Evolutionary conservation across 2,329 filamentous ascomycete species (phyloP).

Genomic region (Cryphonectria radicalis): DNA sequence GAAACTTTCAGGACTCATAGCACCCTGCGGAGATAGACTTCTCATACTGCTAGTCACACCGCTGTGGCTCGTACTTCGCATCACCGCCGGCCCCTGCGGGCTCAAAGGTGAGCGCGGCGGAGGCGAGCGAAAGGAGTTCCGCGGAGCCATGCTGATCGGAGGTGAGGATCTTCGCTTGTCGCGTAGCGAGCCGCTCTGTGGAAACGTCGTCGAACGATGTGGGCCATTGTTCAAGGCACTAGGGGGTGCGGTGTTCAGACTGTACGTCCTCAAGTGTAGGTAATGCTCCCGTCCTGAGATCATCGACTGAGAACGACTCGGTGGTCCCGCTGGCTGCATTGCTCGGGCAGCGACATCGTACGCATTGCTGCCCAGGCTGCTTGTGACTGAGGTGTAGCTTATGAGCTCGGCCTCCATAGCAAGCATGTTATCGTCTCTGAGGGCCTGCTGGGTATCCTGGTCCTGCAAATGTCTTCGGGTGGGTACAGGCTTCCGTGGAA

Average conservation of each 20-base stretch:
- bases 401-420: conserved; percentile 32
- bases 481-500: conserved; percentile 40
- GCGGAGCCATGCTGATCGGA: conserved; percentile 49
- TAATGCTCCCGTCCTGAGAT: conserved; percentile 37
- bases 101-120: conserved; percentile 44
- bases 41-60: conserved; percentile 34
- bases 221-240: conserved; percentile 29
- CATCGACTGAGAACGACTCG: conserved; percentile 39
- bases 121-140: conserved; percentile 41
- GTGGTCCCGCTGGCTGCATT: conserved; percentile 26
- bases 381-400: conserved; percentile 32
- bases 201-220: conserved; percentile 36
- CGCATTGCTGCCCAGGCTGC: conserved; percentile 35
- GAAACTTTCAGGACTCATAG: conserved; percentile 33
- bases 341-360: conserved; percentile 37
- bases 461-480: conserved; percentile 24
- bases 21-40: conserved; percentile 30
- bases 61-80: conserved; percentile 40
- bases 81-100: conserved; percentile 35
- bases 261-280: conserved; percentile 31
- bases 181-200: conserved; percentile 33
- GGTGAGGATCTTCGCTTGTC: conserved; percentile 43
- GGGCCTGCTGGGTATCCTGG: conserved; percentile 10
- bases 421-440: conserved; percentile 29
- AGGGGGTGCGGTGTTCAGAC: conserved; percentile 24